A percentile compares a stretch with the other conserved stretches of the same genome.
phyloP scores from a whole-genome alignment of 2,329 filamentous ascomycete species.

The Ceratocystis cubensis region DNA sequence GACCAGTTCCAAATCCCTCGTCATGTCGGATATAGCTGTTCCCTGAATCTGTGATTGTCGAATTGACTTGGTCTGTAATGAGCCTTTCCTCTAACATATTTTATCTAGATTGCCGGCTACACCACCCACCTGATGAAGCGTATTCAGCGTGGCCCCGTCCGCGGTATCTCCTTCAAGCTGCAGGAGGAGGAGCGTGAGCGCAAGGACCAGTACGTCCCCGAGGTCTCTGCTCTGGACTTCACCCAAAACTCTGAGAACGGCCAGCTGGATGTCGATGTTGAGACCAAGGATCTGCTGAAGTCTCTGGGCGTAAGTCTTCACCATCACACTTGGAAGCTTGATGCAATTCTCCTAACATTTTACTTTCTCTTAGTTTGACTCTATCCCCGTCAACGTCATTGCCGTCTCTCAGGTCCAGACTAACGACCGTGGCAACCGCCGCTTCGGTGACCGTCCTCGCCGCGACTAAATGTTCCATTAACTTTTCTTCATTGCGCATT shows the following conservation, averaged over 20 bases:
- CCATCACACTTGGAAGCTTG: not conserved
- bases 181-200: conserved; percentile 99
- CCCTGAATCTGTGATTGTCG: not conserved
- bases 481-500: conserved; percentile 21
- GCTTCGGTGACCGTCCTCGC: conserved; percentile 51
- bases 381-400: conserved; percentile 92
- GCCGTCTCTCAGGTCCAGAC: conserved; percentile 79
- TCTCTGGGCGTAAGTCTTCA: conserved; percentile 76
- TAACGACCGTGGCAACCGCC: conserved; percentile 63
- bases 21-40: not conserved
- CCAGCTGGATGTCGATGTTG: conserved; percentile 85
- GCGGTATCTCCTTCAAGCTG: conserved; percentile 99
- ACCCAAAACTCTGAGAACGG: conserved; percentile 86
- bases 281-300: conserved; percentile 99
- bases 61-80: conserved; percentile 14
- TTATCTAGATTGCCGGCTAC: conserved; percentile 78
- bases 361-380: conserved; percentile 63
- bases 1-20: not conserved
- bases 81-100: conserved; percentile 7
- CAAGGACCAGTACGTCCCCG: conserved; percentile 99
- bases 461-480: conserved; percentile 31
- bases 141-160: conserved; percentile 97
- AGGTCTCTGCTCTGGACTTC: conserved; percentile 97
- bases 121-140: conserved; percentile 99
- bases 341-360: conserved; percentile 3